Percentiles rank a stretch among this genome's conserved stretches.
Conservation (phyloP, 139 green algal species). For the Spirogloea muscicola region DNA sequence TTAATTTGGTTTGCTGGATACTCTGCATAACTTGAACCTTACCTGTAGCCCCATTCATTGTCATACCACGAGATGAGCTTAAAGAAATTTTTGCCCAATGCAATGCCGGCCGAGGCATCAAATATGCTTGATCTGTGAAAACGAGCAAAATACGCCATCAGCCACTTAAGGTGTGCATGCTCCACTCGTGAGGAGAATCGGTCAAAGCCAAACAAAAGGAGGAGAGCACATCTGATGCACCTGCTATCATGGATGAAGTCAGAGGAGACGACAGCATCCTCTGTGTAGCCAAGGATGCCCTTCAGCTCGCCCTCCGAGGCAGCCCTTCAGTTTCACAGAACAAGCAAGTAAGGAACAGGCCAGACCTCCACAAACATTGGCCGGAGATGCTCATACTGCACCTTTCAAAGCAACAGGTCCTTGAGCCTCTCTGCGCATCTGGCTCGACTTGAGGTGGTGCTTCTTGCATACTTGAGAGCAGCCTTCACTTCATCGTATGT, state of each 20-base stretch:
- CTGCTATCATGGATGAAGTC: conserved; percentile 81
- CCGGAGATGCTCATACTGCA: neutral
- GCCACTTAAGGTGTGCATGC: neutral
- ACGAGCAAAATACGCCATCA: neutral
- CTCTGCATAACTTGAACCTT: no score
- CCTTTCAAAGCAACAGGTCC: neutral
- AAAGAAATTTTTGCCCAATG: conserved; percentile 73
- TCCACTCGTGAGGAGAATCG: neutral
- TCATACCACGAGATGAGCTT: conserved; percentile 97
- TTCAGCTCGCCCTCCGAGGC: conserved; percentile 68
- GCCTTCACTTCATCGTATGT: conserved; percentile 90
- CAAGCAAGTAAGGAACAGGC: neutral
- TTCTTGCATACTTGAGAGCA: conserved; percentile 46
- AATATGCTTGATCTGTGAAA: conserved; percentile 2
- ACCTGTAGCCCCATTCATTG: conserved; percentile 82
- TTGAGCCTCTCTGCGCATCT: no score
- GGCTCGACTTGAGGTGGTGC: no score
- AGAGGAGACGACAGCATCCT: conserved; percentile 85
- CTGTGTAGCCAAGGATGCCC: conserved; percentile 87
- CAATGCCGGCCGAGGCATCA: conserved; percentile 42
- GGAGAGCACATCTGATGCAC: neutral
- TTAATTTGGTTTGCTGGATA: no score
- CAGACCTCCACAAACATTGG: neutral
- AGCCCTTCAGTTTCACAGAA: conserved; percentile 10
- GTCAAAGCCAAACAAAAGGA: neutral